Base-by-base conservation (phyloP, 768 basidiomycete species). In the Russula compacta region DNA sequence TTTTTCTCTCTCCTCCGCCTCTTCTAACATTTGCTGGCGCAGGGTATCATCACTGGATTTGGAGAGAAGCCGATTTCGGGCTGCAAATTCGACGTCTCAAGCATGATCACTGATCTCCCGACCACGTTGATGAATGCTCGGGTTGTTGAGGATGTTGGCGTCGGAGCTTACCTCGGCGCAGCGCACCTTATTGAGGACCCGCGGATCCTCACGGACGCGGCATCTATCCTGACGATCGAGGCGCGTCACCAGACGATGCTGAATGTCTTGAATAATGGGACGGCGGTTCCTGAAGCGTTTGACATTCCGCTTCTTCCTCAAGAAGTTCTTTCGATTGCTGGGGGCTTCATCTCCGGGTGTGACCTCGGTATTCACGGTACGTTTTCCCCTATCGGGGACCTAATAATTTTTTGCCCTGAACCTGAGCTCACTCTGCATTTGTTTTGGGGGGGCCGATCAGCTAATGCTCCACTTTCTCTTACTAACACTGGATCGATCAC, bases 221-320 rank as follows among this genome's bases (percentile, higher is more conserved):
- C 78, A 7, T 82, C 84, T 24, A 92, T 92, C 69, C 67, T 88
- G 71, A 86, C 89, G 33, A 78, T 89, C 51, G 91, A 93, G 69
- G 85, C 89, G 19, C 85, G 91, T 51, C 91, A 94, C 67, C 84
- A 87, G 70, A 84, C 86, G 1, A 72, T 92, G 46, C 78, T 91
- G 54, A 92, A 92, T 75, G 67, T 90, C 62, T 67, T 93, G 55
- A 80, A 79, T 47, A 77, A 79, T 62, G 84, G 81, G 15, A 78
- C 77, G 4, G 76, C 83, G 15, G 82, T 88, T 57, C 84, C 89
- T 4, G 71, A 79, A 47, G 76, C 86, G 1, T 92, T 91, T 69
- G 91, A 93, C 69, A 74, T 92, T 29, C 76, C 83, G 6, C 74
- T 94, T 17, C 75, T 74, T 12, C 87, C 89, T 10, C 73, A 73